These are phyloP conservation scores for Stephania japonica DNA, from an alignment of 164 flowering plant species.

Conservation along the genomic window DNA sequence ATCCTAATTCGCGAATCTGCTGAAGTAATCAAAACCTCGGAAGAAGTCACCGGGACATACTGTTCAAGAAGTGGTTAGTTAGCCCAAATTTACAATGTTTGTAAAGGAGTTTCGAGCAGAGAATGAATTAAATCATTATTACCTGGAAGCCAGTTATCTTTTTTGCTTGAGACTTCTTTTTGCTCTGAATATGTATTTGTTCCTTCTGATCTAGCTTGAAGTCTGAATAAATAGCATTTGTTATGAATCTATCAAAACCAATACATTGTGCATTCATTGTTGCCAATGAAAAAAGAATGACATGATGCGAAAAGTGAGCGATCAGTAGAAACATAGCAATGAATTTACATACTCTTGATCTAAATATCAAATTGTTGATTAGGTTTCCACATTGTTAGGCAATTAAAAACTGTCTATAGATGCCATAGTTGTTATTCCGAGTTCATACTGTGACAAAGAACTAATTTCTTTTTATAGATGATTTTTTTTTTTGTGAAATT, in stretches of 20 bases:
- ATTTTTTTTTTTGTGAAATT: too few species aligned
- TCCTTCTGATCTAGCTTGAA: conserved; percentile 47
- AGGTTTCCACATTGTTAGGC: not conserved
- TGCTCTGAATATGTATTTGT: conserved; percentile 46
- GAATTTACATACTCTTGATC: not conserved
- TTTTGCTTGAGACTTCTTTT: conserved; percentile 55
- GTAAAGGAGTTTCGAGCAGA: not conserved
- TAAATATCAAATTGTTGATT: not conserved
- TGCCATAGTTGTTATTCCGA: not conserved
- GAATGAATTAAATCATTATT: not conserved
- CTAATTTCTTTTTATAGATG: not conserved
- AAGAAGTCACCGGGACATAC: conserved; percentile 64
- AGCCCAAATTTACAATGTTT: conserved; percentile 5
- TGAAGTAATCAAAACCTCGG: conserved; percentile 77
- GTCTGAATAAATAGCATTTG: conserved; percentile 31
- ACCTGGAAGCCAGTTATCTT: conserved; percentile 98
- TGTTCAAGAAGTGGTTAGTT: conserved; percentile 23
- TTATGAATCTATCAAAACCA: not conserved
- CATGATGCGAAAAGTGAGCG: not conserved
- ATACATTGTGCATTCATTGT: not conserved
- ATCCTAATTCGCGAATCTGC: conserved; percentile 74
- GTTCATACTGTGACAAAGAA: not conserved
- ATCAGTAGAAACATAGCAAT: not conserved
- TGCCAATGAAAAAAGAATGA: too few species aligned
- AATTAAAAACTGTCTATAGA: not conserved